These are phyloP conservation scores for Trichoderma hamatum DNA, from an alignment of 2,329 filamentous ascomycete species.

Conservation along the genomic window DNA sequence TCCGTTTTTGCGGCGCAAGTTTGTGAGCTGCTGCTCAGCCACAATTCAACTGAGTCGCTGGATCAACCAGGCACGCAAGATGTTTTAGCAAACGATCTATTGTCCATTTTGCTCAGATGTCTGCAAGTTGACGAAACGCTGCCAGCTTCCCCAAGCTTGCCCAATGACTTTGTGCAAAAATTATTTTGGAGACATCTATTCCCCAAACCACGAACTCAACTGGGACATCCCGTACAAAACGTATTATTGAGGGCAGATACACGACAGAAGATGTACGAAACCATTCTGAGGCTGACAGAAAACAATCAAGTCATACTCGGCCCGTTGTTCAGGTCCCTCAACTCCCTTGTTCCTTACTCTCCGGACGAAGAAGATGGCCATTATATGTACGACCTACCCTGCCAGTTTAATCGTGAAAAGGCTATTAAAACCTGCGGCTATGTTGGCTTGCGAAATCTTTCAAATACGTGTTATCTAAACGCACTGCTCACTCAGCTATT, in stretches of 20 bases:
- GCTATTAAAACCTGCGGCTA: slow-evolving; percentile 78
- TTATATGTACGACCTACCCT: slow-evolving; percentile 64
- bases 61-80: slow-evolving; percentile 37
- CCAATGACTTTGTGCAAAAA: slow-evolving; percentile 39
- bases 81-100: slow-evolving; percentile 37
- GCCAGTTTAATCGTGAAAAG: slow-evolving; percentile 65
- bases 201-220: slow-evolving; percentile 49
- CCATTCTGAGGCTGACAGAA: slow-evolving; percentile 60
- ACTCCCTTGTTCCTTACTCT: slow-evolving; percentile 44
- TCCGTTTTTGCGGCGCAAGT: slow-evolving; percentile 36
- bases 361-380: slow-evolving; percentile 49
- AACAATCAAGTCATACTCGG: slow-evolving; percentile 53
- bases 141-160: slow-evolving; percentile 32
- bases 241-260: slow-evolving; percentile 58
- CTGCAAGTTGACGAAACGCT: slow-evolving; percentile 37
- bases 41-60: slow-evolving; percentile 48
- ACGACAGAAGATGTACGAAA: slow-evolving; percentile 61
- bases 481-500: slow-evolving; percentile 92
- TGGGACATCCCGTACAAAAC: slow-evolving; percentile 39
- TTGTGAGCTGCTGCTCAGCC: slow-evolving; percentile 43
- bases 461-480: slow-evolving; percentile 97
- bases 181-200: slow-evolving; percentile 70
- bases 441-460: slow-evolving; percentile 86
- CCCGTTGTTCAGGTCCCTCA: slow-evolving; percentile 51
- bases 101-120: slow-evolving; percentile 38